A percentile compares a stretch with the other conserved stretches of the same genome.
Conservation (phyloP, 345 rosid species). For the Hevea brasiliensis region DNA sequence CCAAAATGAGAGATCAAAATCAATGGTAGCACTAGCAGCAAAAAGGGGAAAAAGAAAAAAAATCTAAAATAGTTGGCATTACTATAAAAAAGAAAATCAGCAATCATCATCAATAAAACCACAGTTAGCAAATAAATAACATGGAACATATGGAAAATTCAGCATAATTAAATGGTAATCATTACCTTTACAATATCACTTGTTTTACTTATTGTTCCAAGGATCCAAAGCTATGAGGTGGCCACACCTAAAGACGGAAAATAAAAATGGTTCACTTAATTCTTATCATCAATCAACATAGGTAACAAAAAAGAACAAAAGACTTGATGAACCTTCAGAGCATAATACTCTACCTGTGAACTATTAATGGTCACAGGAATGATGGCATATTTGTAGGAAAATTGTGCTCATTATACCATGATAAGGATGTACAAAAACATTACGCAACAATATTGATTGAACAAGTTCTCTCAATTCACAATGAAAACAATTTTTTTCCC, state of each 20-base stretch:
- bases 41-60: too few relatives aligned
- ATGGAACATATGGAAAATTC: not conserved
- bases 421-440: not conserved
- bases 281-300: not conserved
- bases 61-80: not conserved
- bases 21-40: too few relatives aligned
- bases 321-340: not conserved
- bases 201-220: slow-evolving; percentile 28
- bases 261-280: not conserved
- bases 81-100: not conserved
- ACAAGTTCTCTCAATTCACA: not conserved
- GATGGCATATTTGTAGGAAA: not conserved
- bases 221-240: slow-evolving; percentile 56
- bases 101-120: not conserved
- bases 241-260: slow-evolving; percentile 56
- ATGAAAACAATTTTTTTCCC: not conserved
- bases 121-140: too few relatives aligned
- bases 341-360: not conserved
- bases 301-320: not conserved
- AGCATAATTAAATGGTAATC: not conserved
- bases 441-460: not conserved
- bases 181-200: not conserved
- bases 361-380: not conserved
- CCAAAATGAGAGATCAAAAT: too few relatives aligned
- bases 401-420: not conserved